These are phyloP conservation scores for Lyophyllum atratum DNA, from an alignment of 768 basidiomycete genomes.

Conservation along the genomic window DNA sequence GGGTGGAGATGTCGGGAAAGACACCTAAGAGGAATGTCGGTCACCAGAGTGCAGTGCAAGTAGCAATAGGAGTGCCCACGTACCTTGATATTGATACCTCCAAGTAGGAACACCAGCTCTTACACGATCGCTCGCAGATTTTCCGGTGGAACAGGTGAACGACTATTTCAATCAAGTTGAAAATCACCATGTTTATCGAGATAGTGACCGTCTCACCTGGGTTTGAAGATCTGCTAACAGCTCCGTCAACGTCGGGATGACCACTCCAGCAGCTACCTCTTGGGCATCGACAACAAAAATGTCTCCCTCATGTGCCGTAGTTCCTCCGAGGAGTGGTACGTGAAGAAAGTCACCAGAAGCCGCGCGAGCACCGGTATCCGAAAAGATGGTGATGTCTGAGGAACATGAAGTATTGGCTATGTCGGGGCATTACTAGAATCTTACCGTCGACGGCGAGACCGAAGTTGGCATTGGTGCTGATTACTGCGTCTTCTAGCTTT, in stretches of 20 bases:
- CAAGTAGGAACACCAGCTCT: slow-evolving; percentile 25
- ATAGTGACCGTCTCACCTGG: slow-evolving; percentile 20
- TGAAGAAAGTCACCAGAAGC: slow-evolving; percentile 20
- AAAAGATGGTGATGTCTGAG: slow-evolving; percentile 34
- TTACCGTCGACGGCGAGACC: slow-evolving; percentile 32
- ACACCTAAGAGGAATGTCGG: slow-evolving; percentile 22
- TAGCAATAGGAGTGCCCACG: slow-evolving; percentile 15
- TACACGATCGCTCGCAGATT: slow-evolving; percentile 25
- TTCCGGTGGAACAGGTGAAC: slow-evolving; percentile 33
- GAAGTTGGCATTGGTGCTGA: slow-evolving; percentile 29
- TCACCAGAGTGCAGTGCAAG: too few relatives aligned
- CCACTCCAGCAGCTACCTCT: slow-evolving; percentile 24
- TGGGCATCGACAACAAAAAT: slow-evolving; percentile 32
- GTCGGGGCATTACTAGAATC: background rate
- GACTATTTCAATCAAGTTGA: slow-evolving; percentile 14
- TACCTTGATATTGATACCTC: slow-evolving; percentile 24
- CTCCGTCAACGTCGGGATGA: slow-evolving; percentile 30
- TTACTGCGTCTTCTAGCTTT: slow-evolving; percentile 33
- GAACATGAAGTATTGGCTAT: slow-evolving; percentile 2
- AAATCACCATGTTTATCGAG: background rate
- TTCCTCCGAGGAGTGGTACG: slow-evolving; percentile 27
- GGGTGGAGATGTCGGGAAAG: slow-evolving; percentile 37
- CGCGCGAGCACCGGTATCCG: slow-evolving; percentile 25
- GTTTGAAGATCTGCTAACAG: slow-evolving; percentile 30
- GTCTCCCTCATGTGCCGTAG: slow-evolving; percentile 34